Percentiles rank a stretch among this genome's conserved stretches.
Conservation (phyloP, 176 grass and related monocot species). For the Phyllostachys edulis region DNA sequence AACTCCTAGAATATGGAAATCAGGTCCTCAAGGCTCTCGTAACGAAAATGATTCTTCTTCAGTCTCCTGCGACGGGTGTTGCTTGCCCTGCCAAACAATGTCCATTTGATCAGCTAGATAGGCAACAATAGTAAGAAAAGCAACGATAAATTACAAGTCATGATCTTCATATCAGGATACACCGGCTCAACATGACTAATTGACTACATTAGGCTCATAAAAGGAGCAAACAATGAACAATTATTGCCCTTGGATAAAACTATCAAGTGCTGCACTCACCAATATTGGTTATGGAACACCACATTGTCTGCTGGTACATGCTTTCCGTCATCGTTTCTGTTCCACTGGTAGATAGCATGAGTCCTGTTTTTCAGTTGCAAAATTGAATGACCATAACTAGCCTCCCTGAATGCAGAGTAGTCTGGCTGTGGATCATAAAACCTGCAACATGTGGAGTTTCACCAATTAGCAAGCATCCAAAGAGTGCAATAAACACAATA, state of each 20-base stretch:
- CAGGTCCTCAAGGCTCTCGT: slow-evolving; percentile 38
- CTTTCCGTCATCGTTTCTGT: slow-evolving; percentile 92
- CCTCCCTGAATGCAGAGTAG: slow-evolving; percentile 94
- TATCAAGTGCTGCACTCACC: slow-evolving; percentile 36
- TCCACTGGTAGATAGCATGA: slow-evolving; percentile 87
- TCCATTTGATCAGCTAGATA: not conserved
- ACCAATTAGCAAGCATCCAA: not conserved
- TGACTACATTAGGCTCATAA: not conserved
- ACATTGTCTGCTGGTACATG: slow-evolving; percentile 62
- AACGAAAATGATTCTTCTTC: slow-evolving; percentile 63
- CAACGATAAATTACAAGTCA: not conserved
- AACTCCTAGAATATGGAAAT: slow-evolving; percentile 47
- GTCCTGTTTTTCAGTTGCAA: slow-evolving; percentile 87
- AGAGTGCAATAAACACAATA: not conserved
- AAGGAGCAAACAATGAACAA: not conserved
- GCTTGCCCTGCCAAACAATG: slow-evolving; percentile 48
- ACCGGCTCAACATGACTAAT: not conserved
- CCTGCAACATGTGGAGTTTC: slow-evolving; percentile 34
- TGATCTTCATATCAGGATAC: not conserved
- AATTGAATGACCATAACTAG: slow-evolving; percentile 86
- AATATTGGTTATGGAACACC: slow-evolving; percentile 83
- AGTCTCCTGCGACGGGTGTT: slow-evolving; percentile 66
- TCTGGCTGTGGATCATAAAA: slow-evolving; percentile 83
- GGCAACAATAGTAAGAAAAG: not conserved
- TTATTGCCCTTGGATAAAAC: not conserved